These are phyloP conservation scores for Leishmania gerbilli DNA, from an alignment of 208 protist genomes.

Conservation along the genomic window DNA sequence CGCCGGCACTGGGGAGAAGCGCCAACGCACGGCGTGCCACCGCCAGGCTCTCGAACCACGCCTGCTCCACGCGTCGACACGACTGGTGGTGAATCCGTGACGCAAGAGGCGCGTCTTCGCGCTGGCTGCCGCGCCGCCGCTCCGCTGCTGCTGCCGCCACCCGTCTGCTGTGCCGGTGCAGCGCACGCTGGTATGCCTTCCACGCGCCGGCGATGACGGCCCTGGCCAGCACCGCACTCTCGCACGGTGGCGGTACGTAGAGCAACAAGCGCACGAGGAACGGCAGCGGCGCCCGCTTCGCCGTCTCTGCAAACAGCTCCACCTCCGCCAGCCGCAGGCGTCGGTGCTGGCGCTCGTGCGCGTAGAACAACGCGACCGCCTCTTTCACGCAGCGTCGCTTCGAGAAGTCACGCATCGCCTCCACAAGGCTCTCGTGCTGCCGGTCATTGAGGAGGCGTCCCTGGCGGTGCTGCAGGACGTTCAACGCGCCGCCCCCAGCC, in stretches of 20 bases:
- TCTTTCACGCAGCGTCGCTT: conserved; percentile 23
- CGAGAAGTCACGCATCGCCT: conserved; percentile 31
- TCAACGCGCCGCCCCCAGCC: not conserved
- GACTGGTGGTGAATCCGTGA: not conserved
- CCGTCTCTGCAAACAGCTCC: conserved; percentile 51
- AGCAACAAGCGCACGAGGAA: conserved; percentile 42
- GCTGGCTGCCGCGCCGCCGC: not conserved
- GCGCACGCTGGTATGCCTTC: conserved; percentile 23
- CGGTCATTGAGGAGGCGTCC: conserved; percentile 31
- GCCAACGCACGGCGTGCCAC: conserved; percentile 18
- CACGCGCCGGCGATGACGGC: conserved; percentile 31
- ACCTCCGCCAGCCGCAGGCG: conserved; percentile 40
- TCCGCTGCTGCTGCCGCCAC: not conserved
- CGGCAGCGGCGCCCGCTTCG: conserved; percentile 34
- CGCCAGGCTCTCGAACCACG: conserved; percentile 24
- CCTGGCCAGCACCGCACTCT: conserved; percentile 29
- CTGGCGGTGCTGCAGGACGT: conserved; percentile 11
- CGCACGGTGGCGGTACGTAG: conserved; percentile 29
- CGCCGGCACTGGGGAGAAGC: conserved; percentile 10
- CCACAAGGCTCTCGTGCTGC: conserved; percentile 44
- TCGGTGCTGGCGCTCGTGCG: conserved; percentile 28
- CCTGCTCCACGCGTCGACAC: conserved; percentile 4
- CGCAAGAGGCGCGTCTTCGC: not conserved
- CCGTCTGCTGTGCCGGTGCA: conserved; percentile 1
- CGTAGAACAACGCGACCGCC: conserved; percentile 48